Conservation (phyloP, 805 yeast species). For the Starmerella davenportii region DNA sequence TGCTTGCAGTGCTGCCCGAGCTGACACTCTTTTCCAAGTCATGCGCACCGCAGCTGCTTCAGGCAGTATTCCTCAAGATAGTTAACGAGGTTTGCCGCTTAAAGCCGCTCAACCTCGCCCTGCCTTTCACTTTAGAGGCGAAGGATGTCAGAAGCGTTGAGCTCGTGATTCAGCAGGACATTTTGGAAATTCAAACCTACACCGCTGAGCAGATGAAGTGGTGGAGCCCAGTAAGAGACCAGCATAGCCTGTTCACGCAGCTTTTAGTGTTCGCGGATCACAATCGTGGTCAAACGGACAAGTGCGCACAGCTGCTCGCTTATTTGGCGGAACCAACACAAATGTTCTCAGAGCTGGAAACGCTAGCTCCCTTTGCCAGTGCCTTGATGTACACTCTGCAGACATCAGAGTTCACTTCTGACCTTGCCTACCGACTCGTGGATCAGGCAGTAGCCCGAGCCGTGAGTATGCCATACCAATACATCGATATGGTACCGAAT, state of each 20-base stretch:
- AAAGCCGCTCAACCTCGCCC: slow-evolving; percentile 1
- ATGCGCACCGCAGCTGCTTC: slow-evolving; percentile 7
- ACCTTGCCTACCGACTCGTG: slow-evolving; percentile 37
- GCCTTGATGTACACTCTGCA: slow-evolving; percentile 37
- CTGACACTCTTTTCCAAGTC: slow-evolving; percentile 12
- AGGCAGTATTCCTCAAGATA: slow-evolving; percentile 7
- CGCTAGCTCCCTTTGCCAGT: slow-evolving; percentile 36
- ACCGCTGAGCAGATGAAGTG: slow-evolving; percentile 44
- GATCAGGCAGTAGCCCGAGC: slow-evolving; percentile 64
- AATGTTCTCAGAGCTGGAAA: slow-evolving; percentile 28
- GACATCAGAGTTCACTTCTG: slow-evolving; percentile 7
- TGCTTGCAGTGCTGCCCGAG: slow-evolving; percentile 23
- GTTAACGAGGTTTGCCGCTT: slow-evolving; percentile 6
- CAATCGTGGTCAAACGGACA: slow-evolving; percentile 22
- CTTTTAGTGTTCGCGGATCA: slow-evolving; percentile 36
- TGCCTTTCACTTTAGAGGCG: slow-evolving; percentile 7
- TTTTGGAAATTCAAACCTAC: slow-evolving; percentile 42
- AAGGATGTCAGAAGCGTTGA: slow-evolving; percentile 13
- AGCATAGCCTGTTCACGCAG: slow-evolving; percentile 48
- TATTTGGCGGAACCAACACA: slow-evolving; percentile 35
- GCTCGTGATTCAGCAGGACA: slow-evolving; percentile 23
- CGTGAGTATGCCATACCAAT: slow-evolving; percentile 64
- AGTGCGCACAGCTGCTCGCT: slow-evolving; percentile 33
- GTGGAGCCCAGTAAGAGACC: slow-evolving; percentile 44
- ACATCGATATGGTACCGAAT: slow-evolving; percentile 40